phyloP scores from a whole-genome alignment of 116 monocot species.

The Zostera marina region DNA sequence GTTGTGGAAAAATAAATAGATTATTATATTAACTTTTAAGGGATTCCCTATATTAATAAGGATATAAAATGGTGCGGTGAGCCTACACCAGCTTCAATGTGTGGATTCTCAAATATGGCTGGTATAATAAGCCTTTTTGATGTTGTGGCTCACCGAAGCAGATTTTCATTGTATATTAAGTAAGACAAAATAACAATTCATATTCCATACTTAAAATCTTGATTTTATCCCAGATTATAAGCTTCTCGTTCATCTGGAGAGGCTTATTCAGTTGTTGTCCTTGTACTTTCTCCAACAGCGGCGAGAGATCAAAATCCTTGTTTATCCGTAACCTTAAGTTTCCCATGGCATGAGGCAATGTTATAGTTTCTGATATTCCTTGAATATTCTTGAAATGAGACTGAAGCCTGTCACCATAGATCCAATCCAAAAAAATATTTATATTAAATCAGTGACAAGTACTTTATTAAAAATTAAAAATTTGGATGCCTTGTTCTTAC shows the following conservation, averaged over 20 bases:
- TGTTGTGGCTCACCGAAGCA: no score
- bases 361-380: slow-evolving; percentile 48
- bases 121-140: no score
- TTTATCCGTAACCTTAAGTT: slow-evolving; percentile 25
- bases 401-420: slow-evolving; percentile 27
- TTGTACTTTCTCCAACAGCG: slow-evolving; percentile 46
- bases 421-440: not conserved
- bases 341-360: slow-evolving; percentile 48
- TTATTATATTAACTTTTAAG: no score
- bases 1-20: no score
- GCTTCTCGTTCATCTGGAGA: slow-evolving; percentile 36
- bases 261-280: not conserved
- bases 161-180: no score
- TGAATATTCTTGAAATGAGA: slow-evolving; percentile 56
- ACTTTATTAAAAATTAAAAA: no score
- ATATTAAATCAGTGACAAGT: not conserved
- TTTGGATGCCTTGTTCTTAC: slow-evolving; percentile 16
- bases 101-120: no score
- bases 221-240: slow-evolving; percentile 65
- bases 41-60: no score
- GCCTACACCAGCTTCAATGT: not conserved
- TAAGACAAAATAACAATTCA: not conserved
- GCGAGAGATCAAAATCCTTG: slow-evolving; percentile 47
- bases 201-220: slow-evolving; percentile 65
- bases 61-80: no score